phyloP scores from a whole-genome alignment of 2,329 filamentous ascomycete genomes.

The Aureobasidium sp. region DNA sequence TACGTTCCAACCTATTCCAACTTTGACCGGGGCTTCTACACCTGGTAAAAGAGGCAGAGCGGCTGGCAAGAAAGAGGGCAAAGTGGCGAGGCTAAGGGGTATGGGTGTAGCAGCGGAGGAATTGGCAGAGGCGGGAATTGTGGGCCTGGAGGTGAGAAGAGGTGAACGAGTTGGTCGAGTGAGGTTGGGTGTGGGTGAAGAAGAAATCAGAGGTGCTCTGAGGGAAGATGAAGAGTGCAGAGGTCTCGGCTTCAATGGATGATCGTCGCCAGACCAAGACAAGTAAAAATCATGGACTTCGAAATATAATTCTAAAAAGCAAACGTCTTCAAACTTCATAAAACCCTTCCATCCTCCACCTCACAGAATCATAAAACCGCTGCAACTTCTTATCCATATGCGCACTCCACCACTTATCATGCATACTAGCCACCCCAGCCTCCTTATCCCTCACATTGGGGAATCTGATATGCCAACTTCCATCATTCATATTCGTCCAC shows the following conservation, averaged over 20 bases:
- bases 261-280: too few relatives aligned
- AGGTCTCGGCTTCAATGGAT: constrained; percentile 56
- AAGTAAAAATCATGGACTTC: too few relatives aligned
- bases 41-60: constrained; percentile 25
- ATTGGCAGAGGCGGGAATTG: constrained; percentile 76
- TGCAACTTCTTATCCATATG: constrained; percentile 24
- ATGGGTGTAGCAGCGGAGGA: constrained; percentile 70
- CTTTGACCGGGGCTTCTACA: constrained; percentile 14
- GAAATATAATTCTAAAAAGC: too few relatives aligned
- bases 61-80: constrained; percentile 24
- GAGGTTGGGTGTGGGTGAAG: constrained; percentile 75
- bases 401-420: constrained; percentile 31
- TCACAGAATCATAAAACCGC: constrained; percentile 22
- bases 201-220: constrained; percentile 82
- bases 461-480: constrained; percentile 30
- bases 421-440: constrained; percentile 27
- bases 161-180: constrained; percentile 84
- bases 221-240: constrained; percentile 82
- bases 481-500: constrained; percentile 24
- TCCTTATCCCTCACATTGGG: constrained; percentile 26
- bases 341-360: constrained; percentile 29
- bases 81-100: constrained; percentile 43
- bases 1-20: constrained; percentile 24
- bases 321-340: too few relatives aligned
- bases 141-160: constrained; percentile 68